Conservation (phyloP, 2,329 filamentous ascomycete species). For the Neopestalotiopsis sp. region DNA sequence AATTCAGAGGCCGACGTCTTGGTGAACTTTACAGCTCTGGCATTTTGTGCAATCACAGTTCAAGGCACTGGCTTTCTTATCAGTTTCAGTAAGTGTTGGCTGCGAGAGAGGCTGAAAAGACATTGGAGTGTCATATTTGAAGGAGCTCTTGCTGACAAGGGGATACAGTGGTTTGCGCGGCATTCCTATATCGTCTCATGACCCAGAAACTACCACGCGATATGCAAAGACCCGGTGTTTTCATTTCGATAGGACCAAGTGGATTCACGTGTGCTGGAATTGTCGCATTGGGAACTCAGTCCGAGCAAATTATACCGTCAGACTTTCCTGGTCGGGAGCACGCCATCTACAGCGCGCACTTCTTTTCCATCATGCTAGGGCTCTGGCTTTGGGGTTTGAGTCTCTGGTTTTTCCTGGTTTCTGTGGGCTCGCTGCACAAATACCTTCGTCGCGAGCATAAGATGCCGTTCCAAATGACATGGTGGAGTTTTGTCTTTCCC, state of each 20-base stretch:
- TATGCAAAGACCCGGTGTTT: conserved; percentile 78
- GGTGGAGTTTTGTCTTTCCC: conserved; percentile 83
- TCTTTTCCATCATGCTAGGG: conserved; percentile 64
- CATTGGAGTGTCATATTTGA: not conserved
- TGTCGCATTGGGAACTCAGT: conserved; percentile 51
- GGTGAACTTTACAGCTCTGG: conserved; percentile 51
- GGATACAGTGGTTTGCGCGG: conserved; percentile 70
- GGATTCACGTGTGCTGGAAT: conserved; percentile 60
- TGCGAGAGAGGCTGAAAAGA: not conserved
- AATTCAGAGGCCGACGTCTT: conserved; percentile 27
- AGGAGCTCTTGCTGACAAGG: not conserved
- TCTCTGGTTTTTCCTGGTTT: conserved; percentile 83
- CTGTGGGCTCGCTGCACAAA: conserved; percentile 75
- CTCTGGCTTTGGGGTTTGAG: conserved; percentile 86
- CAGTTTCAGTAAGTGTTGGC: conserved; percentile 52
- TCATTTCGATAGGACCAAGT: conserved; percentile 80
- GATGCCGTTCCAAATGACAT: conserved; percentile 82
- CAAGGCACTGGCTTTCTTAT: conserved; percentile 63
- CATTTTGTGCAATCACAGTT: conserved; percentile 52
- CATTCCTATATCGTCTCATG: conserved; percentile 87
- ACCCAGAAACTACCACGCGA: conserved; percentile 83
- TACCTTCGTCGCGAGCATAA: conserved; percentile 60
- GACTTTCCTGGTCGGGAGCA: conserved; percentile 47
- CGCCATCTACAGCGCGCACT: conserved; percentile 48
- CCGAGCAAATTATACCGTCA: conserved; percentile 47